These are phyloP conservation scores for Ogataea sp. DNA, from an alignment of 805 yeast genomes.

Conservation along the genomic window DNA sequence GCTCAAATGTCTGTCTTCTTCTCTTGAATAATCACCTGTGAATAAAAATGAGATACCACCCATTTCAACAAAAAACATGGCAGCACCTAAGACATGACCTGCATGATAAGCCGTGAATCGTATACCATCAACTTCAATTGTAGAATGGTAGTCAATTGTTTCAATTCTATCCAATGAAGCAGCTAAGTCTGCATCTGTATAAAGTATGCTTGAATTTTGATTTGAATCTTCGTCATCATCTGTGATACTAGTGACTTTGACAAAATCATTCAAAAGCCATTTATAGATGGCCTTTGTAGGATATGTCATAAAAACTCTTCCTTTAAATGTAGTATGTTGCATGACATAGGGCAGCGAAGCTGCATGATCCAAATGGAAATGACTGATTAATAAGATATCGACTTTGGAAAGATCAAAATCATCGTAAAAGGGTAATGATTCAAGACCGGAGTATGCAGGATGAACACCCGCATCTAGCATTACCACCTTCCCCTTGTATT, in stretches of 20 bases:
- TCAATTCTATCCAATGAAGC: constrained; percentile 86
- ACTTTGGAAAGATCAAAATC: constrained; percentile 86
- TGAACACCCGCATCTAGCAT: constrained; percentile 99
- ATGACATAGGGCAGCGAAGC: constrained; percentile 96
- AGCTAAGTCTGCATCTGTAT: constrained; percentile 84
- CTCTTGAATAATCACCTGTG: constrained; percentile 97
- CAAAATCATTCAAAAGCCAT: constrained; percentile 92
- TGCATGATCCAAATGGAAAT: constrained; percentile 96
- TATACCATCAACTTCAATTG: constrained; percentile 89
- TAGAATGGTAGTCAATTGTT: constrained; percentile 92
- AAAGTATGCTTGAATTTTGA: constrained; percentile 36
- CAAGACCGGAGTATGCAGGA: constrained; percentile 87
- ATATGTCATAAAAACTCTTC: constrained; percentile 97
- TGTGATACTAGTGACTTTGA: constrained; percentile 68
- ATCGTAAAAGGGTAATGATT: constrained; percentile 91
- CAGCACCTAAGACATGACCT: constrained; percentile 99
- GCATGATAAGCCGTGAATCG: constrained; percentile 98
- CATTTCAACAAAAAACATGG: constrained; percentile 92
- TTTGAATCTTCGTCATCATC: constrained; percentile 37
- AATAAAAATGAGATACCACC: constrained; percentile 85
- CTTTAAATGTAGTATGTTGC: constrained; percentile 93
- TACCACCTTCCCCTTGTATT: constrained; percentile 87
- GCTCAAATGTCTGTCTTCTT: constrained; percentile 89
- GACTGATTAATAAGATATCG: constrained; percentile 82
- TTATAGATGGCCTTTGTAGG: constrained; percentile 97